Base-by-base conservation (phyloP, 805 yeast species). In the Ogataea paradorogensis region DNA sequence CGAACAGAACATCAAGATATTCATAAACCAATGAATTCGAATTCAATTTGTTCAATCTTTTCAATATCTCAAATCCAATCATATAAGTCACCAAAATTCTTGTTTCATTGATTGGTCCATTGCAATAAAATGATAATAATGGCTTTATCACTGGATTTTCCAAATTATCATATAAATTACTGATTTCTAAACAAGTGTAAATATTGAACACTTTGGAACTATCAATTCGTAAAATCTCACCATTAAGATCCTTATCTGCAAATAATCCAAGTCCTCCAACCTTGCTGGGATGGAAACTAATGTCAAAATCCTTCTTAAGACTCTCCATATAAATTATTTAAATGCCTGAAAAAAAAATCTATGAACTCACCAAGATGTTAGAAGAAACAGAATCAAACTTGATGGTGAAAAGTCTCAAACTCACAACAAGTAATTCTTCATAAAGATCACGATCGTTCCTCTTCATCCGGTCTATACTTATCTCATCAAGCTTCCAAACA, bases 351-450 rank as follows among this genome's bases (percentile, higher is more conserved):
- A 13, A 18, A 16, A 15, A 32, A 13, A 16, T 29, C 35, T 29
- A 46, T 24, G 53, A 49, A 20, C 61, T 56, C 7, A 87, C 78
- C 35, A 86, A 67, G 16, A 89, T 73, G 56, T 84, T 86, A 3
- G 93, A 87, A 3, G 91, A 74, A 48, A 88, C 67, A 20, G 85
- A 76, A 45, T 80, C 86, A 51, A 83, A 82, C 47, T 96, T 67
- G 52, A 78, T 88, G 42, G 82, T 80, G 25, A 79, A 69, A 37
- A 89, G 63, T 33, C 78, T 73, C 46, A 83, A 65, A 22, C 82
- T 76, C 23, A 88, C 75, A 31, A 70, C 65, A 33, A 79, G 59
- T 28, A 89, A 61, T 55, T 89, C 95, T 28, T 76, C 73, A 49
- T 76, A 84, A 8, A 84, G 57, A 23, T 67, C 74, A 5, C 61